Base-by-base conservation (phyloP, 345 rosid species). In the Corchorus olitorius region DNA sequence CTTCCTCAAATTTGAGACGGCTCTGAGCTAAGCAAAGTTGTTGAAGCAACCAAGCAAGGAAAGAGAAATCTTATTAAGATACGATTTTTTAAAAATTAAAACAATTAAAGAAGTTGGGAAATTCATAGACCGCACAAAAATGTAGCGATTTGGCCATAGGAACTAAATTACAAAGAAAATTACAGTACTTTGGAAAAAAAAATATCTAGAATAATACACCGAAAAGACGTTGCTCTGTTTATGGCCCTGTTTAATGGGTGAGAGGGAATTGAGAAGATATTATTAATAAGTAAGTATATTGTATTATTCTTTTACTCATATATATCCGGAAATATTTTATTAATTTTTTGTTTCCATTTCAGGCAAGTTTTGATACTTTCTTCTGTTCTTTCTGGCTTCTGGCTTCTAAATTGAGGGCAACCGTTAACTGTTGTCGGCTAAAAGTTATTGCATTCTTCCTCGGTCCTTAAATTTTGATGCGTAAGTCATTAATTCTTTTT, bases 291-390 rank as follows among this genome's bases (percentile, higher is more conserved):
- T 17, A 17, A 6, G 5, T 45, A 11, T 37, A 6, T 35, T 69
- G 6, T 16, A 46, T 41, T 6, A 3, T 50, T 55, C 69, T 71
- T 76, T 67, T 75, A 65, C 54, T 63, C 37, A 43, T 8, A 39
- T 55, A 43, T 8, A 39, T 12, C 35, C 33, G 74, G 59, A 80
- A 67, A 62, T 65, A 81, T 81, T 73, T 55, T 76, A 70, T 53
- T 53, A 39, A 52, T n/a, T 74, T 81, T 72, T 65, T 4, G 14
- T 83, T 82, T 62, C 80, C 83, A 34, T 78, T 77, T 82, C 72
- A 72, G 82, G 80, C 37, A 86, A 83, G 73, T 83, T 79, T 39
- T 83, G 64, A 75, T 58, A 20, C 69, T 70, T 68, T 84, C 80
- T 78, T 72, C 60, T 64, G 72, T 27, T 71, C 65, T 59, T n/a